Conservation (phyloP, 805 yeast species). For the Myxozyma neotropica region DNA sequence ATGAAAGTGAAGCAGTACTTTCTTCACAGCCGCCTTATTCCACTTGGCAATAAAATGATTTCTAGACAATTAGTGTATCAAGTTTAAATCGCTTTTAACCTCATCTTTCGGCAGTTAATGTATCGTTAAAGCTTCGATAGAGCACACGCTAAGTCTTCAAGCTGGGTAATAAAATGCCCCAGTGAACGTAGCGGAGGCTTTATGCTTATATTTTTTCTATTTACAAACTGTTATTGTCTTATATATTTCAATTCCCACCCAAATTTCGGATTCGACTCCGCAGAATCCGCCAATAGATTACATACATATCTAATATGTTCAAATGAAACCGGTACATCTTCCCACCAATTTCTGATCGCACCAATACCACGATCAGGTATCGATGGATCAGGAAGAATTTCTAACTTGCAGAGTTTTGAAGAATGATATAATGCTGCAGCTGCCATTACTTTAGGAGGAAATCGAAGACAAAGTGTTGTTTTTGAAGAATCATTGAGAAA, state of each 20-base stretch:
- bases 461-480: slow-evolving; percentile 42
- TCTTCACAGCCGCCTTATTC: no score
- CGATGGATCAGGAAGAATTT: slow-evolving; percentile 8
- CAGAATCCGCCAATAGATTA: slow-evolving; percentile 36
- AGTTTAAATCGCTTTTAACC: no score
- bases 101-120: no score
- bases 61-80: no score
- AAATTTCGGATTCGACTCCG: slow-evolving; percentile 11
- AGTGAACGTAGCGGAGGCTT: no score
- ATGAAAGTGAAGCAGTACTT: no score
- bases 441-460: slow-evolving; percentile 43
- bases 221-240: neutral
- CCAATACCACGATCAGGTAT: neutral
- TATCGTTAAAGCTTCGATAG: no score
- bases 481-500: slow-evolving; percentile 47
- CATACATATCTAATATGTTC: slow-evolving; percentile 33
- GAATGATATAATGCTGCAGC: slow-evolving; percentile 47
- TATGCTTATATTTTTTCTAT: no score
- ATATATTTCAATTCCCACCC: neutral
- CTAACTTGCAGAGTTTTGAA: slow-evolving; percentile 17
- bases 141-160: no score
- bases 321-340: slow-evolving; percentile 25
- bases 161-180: no score
- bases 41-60: no score
- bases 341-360: slow-evolving; percentile 26